Evolutionary conservation across 2,329 filamentous ascomycete genomes (phyloP).

Genomic region (Magnaporthales sp.): DNA sequence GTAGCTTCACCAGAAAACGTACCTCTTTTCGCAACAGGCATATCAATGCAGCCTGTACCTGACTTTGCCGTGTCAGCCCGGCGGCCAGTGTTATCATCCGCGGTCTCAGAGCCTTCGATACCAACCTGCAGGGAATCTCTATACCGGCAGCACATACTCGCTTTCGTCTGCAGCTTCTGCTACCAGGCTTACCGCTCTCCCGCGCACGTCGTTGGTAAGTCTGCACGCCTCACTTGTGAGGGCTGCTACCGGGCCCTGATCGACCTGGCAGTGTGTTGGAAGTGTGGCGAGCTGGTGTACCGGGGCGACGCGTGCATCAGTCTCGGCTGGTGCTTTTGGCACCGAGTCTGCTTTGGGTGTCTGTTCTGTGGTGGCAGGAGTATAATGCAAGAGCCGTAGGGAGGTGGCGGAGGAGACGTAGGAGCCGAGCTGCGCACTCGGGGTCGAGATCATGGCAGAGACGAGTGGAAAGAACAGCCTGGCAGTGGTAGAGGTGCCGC

Average conservation of each 20-base stretch:
- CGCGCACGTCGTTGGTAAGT: slow-evolving; percentile 32
- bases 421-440: slow-evolving; percentile 4
- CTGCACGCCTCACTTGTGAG: slow-evolving; percentile 38
- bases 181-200: slow-evolving; percentile 16
- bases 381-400: slow-evolving; percentile 23
- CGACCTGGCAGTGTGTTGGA: slow-evolving; percentile 48
- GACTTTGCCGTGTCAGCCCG: background rate
- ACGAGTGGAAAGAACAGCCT: background rate
- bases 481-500: slow-evolving; percentile 10
- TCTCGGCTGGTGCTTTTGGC: slow-evolving; percentile 55
- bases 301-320: slow-evolving; percentile 47
- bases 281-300: slow-evolving; percentile 45
- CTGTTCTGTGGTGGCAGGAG: slow-evolving; percentile 37
- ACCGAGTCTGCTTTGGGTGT: slow-evolving; percentile 46
- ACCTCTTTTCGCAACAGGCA: background rate
- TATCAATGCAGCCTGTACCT: background rate
- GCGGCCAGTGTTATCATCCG: background rate
- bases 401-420: slow-evolving; percentile 6
- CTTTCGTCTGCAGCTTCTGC: slow-evolving; percentile 47
- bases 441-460: slow-evolving; percentile 6
- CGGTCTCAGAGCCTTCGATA: background rate
- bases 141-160: background rate
- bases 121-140: background rate
- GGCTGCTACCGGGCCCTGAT: slow-evolving; percentile 38
- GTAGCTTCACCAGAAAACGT: no score